A percentile compares a stretch with the other conserved stretches of the same genome.
Evolutionary conservation across 1,284 basidiomycete genomes (phyloP).

Genomic region (Moniliella sp.): DNA sequence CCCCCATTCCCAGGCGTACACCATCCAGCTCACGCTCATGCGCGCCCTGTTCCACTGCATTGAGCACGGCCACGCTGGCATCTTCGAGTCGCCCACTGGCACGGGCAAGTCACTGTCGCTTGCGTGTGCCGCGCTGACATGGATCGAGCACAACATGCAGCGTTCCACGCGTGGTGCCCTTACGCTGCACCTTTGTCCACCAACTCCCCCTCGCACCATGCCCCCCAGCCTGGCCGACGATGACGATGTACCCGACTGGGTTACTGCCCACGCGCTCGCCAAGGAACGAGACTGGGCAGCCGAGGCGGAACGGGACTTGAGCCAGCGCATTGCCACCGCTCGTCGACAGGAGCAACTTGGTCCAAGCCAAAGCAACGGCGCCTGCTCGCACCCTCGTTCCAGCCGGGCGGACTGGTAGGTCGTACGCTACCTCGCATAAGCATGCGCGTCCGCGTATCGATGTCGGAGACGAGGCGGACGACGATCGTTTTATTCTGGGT

Average conservation of each 20-base stretch:
- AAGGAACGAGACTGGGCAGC: conserved; percentile 16
- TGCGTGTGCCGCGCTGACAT: conserved; percentile 35
- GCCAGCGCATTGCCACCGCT: conserved; percentile 6
- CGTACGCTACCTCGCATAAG: neutral
- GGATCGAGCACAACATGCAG: conserved; percentile 23
- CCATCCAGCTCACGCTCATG: conserved; percentile 75
- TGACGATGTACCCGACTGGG: conserved; percentile 35
- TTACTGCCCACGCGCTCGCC: conserved; percentile 32
- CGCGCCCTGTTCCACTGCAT: conserved; percentile 59
- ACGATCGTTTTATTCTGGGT: conserved; percentile 24
- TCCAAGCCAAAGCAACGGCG: too few species aligned
- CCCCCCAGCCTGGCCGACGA: conserved; percentile 1
- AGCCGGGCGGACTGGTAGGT: neutral
- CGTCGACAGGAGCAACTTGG: conserved; percentile 2
- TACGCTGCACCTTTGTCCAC: neutral
- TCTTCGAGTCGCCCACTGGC: conserved; percentile 41
- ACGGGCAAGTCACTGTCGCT: conserved; percentile 37
- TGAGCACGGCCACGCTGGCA: conserved; percentile 50
- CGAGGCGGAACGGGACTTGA: conserved; percentile 27
- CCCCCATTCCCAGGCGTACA: conserved; percentile 44
- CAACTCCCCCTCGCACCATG: neutral
- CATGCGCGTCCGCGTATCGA: neutral
- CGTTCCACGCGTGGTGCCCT: conserved; percentile 6
- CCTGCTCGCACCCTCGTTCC: neutral
- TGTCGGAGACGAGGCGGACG: conserved; percentile 1